phyloP scores from a whole-genome alignment of 352 stramenopile genomes.

The Globisporangium emineosum region DNA sequence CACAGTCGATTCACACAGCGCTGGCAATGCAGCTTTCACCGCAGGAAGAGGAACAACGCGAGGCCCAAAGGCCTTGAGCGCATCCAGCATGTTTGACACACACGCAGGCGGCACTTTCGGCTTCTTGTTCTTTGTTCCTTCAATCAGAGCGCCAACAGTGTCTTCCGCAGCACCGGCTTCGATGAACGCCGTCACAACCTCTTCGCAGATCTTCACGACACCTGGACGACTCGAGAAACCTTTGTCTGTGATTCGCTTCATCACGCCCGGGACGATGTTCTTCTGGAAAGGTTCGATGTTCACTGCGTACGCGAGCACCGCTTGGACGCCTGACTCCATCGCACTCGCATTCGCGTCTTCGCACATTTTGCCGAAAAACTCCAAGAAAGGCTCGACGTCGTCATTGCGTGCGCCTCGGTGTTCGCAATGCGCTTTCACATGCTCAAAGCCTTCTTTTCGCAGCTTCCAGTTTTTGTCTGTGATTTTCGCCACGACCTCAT shows the following conservation, averaged over 20 bases:
- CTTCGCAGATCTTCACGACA: constrained; percentile 76
- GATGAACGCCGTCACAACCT: constrained; percentile 72
- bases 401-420: constrained; percentile 35
- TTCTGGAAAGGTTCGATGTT: constrained; percentile 70
- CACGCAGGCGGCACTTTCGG: constrained; percentile 82
- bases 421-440: constrained; percentile 67
- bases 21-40: constrained; percentile 65
- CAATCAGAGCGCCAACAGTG: constrained; percentile 65
- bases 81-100: constrained; percentile 57
- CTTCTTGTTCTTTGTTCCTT: constrained; percentile 87
- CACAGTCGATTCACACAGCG: constrained; percentile 77
- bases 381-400: constrained; percentile 47
- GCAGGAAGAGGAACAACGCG: constrained; percentile 61
- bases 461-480: constrained; percentile 87
- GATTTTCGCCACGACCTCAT: constrained; percentile 51
- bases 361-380: constrained; percentile 78
- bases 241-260: constrained; percentile 82
- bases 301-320: constrained; percentile 68
- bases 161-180: constrained; percentile 72
- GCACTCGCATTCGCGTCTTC: constrained; percentile 80
- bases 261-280: constrained; percentile 55
- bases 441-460: constrained; percentile 78
- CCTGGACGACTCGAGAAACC: constrained; percentile 75
- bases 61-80: constrained; percentile 78
- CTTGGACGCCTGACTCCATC: constrained; percentile 73